Evolutionary conservation across 495 filamentous ascomycete genomes (phyloP).

Genomic region (Apodospora peruviana): DNA sequence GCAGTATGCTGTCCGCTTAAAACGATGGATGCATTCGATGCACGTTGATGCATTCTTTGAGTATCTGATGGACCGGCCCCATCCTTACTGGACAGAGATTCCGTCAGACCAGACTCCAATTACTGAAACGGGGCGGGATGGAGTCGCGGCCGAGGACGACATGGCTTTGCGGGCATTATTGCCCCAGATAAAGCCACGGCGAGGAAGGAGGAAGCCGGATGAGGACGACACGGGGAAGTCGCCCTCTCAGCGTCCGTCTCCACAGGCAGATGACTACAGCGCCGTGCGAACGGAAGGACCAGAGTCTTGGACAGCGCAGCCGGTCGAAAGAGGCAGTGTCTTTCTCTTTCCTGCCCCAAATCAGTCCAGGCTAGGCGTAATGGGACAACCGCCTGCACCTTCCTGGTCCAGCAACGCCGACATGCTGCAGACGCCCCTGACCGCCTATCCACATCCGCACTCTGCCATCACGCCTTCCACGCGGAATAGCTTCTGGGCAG

Average conservation of each 20-base stretch:
- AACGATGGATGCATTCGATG: constrained; percentile 99
- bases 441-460: constrained; percentile 22
- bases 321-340: constrained; percentile 35
- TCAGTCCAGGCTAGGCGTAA: constrained; percentile 18
- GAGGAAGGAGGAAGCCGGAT: constrained; percentile 78
- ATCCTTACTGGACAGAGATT: constrained; percentile 79
- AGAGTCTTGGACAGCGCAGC: constrained; percentile 46
- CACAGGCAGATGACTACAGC: constrained; percentile 53
- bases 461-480: constrained; percentile 28
- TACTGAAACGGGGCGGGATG: constrained; percentile 65
- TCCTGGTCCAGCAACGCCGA: constrained; percentile 24
- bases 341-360: constrained; percentile 30
- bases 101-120: constrained; percentile 60
- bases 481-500: constrained; percentile 21
- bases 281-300: constrained; percentile 25
- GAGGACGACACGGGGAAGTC: constrained; percentile 60
- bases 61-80: constrained; percentile 73
- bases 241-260: constrained; percentile 61
- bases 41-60: constrained; percentile 97
- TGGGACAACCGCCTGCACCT: constrained; percentile 10
- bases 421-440: constrained; percentile 45
- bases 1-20: constrained; percentile 79
- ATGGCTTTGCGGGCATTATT: constrained; percentile 83
- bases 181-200: constrained; percentile 84
- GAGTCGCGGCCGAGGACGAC: constrained; percentile 86